These are phyloP conservation scores for Euclidium syriacum DNA, from an alignment of 345 rosid genomes.

Conservation along the genomic window DNA sequence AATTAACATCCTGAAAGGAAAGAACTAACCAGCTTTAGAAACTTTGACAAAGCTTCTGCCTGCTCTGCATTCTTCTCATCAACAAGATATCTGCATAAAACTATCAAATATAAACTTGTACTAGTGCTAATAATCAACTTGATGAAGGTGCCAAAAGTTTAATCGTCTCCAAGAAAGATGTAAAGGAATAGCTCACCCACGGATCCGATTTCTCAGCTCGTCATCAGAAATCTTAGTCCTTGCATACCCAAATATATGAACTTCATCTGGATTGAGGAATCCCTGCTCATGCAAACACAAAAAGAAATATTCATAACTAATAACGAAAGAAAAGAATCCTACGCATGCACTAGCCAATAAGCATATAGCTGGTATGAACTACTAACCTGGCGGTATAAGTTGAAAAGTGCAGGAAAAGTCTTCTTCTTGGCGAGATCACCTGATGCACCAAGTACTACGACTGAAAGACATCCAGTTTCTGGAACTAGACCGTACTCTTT, in stretches of 20 bases:
- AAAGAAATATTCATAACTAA: background rate
- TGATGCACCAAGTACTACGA: conserved; percentile 90
- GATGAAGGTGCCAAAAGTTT: background rate
- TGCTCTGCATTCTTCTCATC: conserved; percentile 40
- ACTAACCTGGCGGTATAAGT: conserved; percentile 82
- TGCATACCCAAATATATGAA: conserved; percentile 92
- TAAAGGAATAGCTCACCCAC: conserved; percentile 41
- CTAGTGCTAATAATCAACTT: background rate
- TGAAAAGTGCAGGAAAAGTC: conserved; percentile 98
- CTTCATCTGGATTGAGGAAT: conserved; percentile 71
- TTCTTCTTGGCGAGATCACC: conserved; percentile 99
- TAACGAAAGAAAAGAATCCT: background rate
- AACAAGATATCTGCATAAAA: conserved; percentile 58
- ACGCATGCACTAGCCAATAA: background rate
- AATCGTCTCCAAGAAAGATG: background rate
- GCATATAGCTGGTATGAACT: background rate
- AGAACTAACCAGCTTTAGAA: conserved; percentile 72
- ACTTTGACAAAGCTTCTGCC: conserved; percentile 51
- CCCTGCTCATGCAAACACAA: conserved; percentile 47
- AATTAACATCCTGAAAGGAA: background rate
- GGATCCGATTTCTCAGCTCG: conserved; percentile 67
- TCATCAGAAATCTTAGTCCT: conserved; percentile 94
- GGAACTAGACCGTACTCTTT: conserved; percentile 38
- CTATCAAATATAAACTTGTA: background rate
- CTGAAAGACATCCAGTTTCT: conserved; percentile 85